A percentile compares a stretch with the other conserved stretches of the same genome.
Evolutionary conservation across 1,284 basidiomycete genomes (phyloP).

Genomic region (Gomphus sp.): DNA sequence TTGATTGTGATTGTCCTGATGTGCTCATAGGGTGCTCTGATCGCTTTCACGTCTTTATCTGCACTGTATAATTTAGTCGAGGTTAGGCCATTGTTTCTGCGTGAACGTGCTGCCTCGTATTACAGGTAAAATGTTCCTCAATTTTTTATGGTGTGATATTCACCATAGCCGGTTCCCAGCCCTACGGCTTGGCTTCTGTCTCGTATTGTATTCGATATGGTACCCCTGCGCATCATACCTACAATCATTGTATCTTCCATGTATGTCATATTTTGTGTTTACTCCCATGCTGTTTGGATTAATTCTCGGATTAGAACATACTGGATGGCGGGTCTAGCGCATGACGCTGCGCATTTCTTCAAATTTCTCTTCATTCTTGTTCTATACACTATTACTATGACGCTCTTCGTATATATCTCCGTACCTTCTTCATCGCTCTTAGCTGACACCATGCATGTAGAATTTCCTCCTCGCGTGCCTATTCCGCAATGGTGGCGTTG

Average conservation of each 20-base stretch:
- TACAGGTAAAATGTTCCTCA: constrained; percentile 45
- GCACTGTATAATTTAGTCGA: constrained; percentile 82
- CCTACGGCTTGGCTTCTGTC: constrained; percentile 84
- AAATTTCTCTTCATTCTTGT: constrained; percentile 75
- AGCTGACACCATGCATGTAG: constrained; percentile 27
- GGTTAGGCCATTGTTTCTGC: constrained; percentile 73
- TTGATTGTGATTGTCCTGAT: background rate
- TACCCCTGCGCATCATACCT: constrained; percentile 77
- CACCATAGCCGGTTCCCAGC: constrained; percentile 26
- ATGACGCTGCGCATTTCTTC: constrained; percentile 63
- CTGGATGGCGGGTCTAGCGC: constrained; percentile 86
- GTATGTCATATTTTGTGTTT: constrained; percentile 30
- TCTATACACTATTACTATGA: constrained; percentile 72
- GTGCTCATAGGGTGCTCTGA: constrained; percentile 57
- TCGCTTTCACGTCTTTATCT: constrained; percentile 82
- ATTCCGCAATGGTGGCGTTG: constrained; percentile 79
- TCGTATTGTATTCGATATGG: constrained; percentile 74
- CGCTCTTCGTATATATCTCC: constrained; percentile 65
- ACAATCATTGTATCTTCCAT: constrained; percentile 76
- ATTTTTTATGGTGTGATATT: background rate
- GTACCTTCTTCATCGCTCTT: background rate
- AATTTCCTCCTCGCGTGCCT: constrained; percentile 81
- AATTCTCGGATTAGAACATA: constrained; percentile 47
- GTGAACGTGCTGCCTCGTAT: constrained; percentile 74
- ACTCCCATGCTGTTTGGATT: constrained; percentile 9